Evolutionary conservation across 768 basidiomycete genomes (phyloP), one percentile per base, ranked within the genome.

Genomic region (Russula compacta): DNA sequence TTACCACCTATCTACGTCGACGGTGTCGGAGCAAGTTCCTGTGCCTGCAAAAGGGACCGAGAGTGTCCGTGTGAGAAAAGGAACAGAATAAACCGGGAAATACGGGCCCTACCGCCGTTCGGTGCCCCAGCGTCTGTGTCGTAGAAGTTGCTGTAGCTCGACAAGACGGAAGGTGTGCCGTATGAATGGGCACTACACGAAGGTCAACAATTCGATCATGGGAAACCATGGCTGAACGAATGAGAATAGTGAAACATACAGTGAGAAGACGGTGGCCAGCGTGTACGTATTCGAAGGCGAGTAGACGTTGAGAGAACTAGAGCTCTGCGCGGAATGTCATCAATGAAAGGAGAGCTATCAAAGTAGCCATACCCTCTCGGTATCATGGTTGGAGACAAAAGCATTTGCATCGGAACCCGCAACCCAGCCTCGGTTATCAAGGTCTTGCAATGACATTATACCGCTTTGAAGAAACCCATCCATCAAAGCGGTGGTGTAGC

Each of bases 381-480:
- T 87, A 64, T 87, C 86, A 59, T 87, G 86, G 66, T 87, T 85
- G 0, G 81, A 74, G 4, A 87, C 84, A 60, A 87, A 87, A 7
- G 83, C 79, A 64, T 87, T 87, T 0, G 85, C 85, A 15, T 67
- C 64, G 0, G 69, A 72, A 2, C 83, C 76, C 0, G 79, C 46
- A 1, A 86, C 74, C 85, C 84, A 88, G 2, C 83, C 83, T 67
- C 70, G 72, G 60, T 71, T 76, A 38, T 84, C 80, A 15, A 86
- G 68, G 63, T 79, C 75, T 65, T 81, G 76, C 24, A 87, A 71
- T 42, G 67, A 73, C 3, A 79, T 77, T 29, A 88, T 83, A 0
- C 78, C 78, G 38, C 77, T 71, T 9, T 74, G 74, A 2, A 72
- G 72, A 70, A 87, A 87, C 0, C 82, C 81, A 59, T 76, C 73